Base-by-base conservation (phyloP, 352 stramenopile genomes). In the Pythium volutum region DNA sequence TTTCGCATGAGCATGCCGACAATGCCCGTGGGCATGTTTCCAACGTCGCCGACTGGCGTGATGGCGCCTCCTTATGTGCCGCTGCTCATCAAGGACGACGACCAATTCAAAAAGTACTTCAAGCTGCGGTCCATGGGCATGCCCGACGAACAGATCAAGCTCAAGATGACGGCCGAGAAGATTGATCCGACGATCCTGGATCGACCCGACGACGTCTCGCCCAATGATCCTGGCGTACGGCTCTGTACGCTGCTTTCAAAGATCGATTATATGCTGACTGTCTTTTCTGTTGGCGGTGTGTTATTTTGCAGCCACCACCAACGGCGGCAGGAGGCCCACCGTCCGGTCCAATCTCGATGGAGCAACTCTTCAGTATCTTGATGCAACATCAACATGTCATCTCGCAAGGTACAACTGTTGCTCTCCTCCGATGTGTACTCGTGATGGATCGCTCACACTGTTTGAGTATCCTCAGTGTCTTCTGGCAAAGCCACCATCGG, bases 371-470 rank as follows among this genome's bases (percentile, higher is more conserved):
- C 38, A 89, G 76, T 43, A 93, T 95, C 51, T 61, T 93, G 7
- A 93, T 95, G 84, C 84, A 95, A 38, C 84, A 95, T 62, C 87
- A 95, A 26, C 81, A 93, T 58, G 88, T 93, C 42, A 92, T 95
- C 45, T 84, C 93, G 33, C 84, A 91, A 79, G 87, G 84, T 89
- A 33, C 12, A 49, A 22, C 11, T 27, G 9, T 22, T 27, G 18
- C 18, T 33, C 2, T 6, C 18, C 50, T 20, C 4, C 7, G n/a
- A n/a, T 25, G 8, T n/a, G 25, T 26, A 18, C 16, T 9, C 20
- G 26, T 23, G 12, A 52, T 43, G 16, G 26, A 8, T 46, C 11
- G 22, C 16, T 41, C 3, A 45, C 38, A 15, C 27, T 58, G 4
- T 2, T 55, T 18, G 41, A 34, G n/a, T 20, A 18, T 22, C 14